These are phyloP conservation scores for Amaranthus tricolor DNA, from an alignment of 179 eudicot species.

Conservation along the genomic window DNA sequence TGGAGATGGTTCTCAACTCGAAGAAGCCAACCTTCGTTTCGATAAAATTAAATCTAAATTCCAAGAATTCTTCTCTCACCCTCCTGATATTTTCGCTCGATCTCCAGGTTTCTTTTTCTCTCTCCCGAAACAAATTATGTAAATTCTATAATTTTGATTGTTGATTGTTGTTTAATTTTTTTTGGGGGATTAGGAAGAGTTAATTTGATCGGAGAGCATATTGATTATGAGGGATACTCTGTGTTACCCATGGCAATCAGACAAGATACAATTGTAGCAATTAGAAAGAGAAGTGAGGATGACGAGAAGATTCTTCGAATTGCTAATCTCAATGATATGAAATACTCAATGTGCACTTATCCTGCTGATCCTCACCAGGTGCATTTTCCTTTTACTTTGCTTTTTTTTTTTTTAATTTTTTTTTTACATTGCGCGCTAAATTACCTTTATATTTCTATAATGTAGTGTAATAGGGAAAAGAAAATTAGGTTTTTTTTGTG, in stretches of 20 bases:
- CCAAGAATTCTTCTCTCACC: slow-evolving; percentile 48
- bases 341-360: slow-evolving; percentile 69
- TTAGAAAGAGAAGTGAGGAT: slow-evolving; percentile 46
- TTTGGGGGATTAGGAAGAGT: slow-evolving; percentile 56
- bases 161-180: not conserved
- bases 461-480: too few relatives aligned
- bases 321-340: slow-evolving; percentile 67
- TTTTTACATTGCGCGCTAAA: too few relatives aligned
- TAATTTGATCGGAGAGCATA: slow-evolving; percentile 93
- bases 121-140: not conserved
- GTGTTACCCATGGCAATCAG: slow-evolving; percentile 96
- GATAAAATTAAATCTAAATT: slow-evolving; percentile 62
- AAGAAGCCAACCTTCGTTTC: slow-evolving; percentile 67
- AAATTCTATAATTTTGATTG: not conserved
- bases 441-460: too few relatives aligned
- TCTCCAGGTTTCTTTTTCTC: slow-evolving; percentile 57
- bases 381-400: not conserved
- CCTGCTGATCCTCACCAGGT: slow-evolving; percentile 91
- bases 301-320: slow-evolving; percentile 56
- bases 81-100: slow-evolving; percentile 70
- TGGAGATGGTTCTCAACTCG: slow-evolving; percentile 57
- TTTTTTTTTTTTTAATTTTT: not conserved
- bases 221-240: slow-evolving; percentile 94
- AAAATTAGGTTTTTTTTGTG: too few relatives aligned
- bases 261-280: slow-evolving; percentile 85